These are phyloP conservation scores for Allantophomopsis lycopodina DNA, from an alignment of 2,329 filamentous ascomycete species.

Conservation along the genomic window DNA sequence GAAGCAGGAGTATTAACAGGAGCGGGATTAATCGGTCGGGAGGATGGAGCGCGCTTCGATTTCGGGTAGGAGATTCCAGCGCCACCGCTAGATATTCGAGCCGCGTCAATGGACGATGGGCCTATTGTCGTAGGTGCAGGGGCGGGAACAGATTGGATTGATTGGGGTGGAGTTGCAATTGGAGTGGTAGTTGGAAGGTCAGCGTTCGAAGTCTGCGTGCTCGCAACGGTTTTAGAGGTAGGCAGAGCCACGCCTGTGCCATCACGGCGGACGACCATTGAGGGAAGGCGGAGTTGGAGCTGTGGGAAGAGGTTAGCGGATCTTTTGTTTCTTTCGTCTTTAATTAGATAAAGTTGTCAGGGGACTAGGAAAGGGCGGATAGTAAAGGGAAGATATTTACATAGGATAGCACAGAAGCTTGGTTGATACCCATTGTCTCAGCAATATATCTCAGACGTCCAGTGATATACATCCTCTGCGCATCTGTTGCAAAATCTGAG, in stretches of 20 bases:
- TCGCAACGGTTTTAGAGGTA: slow-evolving; percentile 2
- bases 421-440: slow-evolving; percentile 40
- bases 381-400: slow-evolving; percentile 22
- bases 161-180: no score
- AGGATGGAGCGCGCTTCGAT: no score
- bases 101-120: no score
- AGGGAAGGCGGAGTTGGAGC: slow-evolving; percentile 44
- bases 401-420: slow-evolving; percentile 38
- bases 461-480: slow-evolving; percentile 39
- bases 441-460: slow-evolving; percentile 40
- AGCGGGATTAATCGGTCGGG: no score
- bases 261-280: slow-evolving; percentile 38
- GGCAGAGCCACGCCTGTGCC: slow-evolving; percentile 9
- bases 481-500: slow-evolving; percentile 45
- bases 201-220: no score
- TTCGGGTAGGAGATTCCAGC: no score
- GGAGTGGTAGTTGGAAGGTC: no score
- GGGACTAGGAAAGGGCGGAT: background rate
- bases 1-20: no score
- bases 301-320: slow-evolving; percentile 12
- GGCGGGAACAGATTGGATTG: no score
- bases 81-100: no score
- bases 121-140: no score
- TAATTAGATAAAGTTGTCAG: slow-evolving; percentile 1
- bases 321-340: no score